These are phyloP conservation scores for Lentinula boryana DNA, from an alignment of 768 basidiomycete genomes.

Conservation along the genomic window DNA sequence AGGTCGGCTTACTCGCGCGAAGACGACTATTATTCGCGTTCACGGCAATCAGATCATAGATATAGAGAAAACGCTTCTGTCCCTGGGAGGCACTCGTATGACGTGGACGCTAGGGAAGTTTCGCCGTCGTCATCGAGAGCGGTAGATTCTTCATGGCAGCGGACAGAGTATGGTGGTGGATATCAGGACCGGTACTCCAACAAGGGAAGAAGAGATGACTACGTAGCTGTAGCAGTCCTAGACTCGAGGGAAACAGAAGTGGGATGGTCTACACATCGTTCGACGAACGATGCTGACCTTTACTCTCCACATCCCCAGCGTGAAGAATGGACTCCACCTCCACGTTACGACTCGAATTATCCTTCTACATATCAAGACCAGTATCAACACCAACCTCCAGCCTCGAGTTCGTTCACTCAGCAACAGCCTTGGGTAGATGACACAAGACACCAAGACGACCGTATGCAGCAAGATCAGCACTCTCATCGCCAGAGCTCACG, in stretches of 20 bases:
- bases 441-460: slow-evolving; percentile 21
- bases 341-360: slow-evolving; percentile 40
- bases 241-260: slow-evolving; percentile 39
- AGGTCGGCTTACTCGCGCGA: slow-evolving; percentile 47
- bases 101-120: slow-evolving; percentile 39
- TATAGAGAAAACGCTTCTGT: slow-evolving; percentile 35
- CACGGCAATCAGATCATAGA: slow-evolving; percentile 41
- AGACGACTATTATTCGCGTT: slow-evolving; percentile 51
- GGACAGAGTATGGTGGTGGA: slow-evolving; percentile 41
- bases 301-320: slow-evolving; percentile 27
- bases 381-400: slow-evolving; percentile 32
- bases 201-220: slow-evolving; percentile 37
- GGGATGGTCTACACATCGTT: slow-evolving; percentile 30
- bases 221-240: slow-evolving; percentile 24
- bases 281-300: slow-evolving; percentile 28
- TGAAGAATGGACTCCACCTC: slow-evolving; percentile 42
- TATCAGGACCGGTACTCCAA: slow-evolving; percentile 47
- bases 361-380: slow-evolving; percentile 42
- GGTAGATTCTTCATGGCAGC: slow-evolving; percentile 41
- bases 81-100: slow-evolving; percentile 36
- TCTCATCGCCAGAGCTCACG: slow-evolving; percentile 27
- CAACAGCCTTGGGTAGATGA: slow-evolving; percentile 36
- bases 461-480: slow-evolving; percentile 28
- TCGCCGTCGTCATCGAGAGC: slow-evolving; percentile 46
- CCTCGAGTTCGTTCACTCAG: slow-evolving; percentile 33